phyloP scores from a whole-genome alignment of 2,329 filamentous ascomycete species.

The Alternaria metachromatica region DNA sequence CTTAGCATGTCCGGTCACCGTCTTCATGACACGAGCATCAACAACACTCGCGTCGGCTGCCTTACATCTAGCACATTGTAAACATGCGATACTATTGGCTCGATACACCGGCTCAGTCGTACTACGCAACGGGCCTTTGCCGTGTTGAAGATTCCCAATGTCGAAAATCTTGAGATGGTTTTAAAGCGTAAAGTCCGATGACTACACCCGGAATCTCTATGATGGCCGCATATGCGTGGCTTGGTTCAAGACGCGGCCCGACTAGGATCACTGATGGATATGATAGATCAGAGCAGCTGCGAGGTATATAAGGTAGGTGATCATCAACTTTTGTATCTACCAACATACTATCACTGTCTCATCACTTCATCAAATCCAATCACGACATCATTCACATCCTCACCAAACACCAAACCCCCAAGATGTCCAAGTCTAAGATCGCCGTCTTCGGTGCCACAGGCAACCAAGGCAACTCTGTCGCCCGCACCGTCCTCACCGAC shows the following conservation, averaged over 20 bases:
- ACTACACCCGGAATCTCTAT: neutral
- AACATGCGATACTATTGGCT: neutral
- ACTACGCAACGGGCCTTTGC: neutral
- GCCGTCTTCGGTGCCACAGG: conserved; percentile 43
- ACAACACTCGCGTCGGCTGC: neutral
- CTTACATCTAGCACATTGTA: neutral
- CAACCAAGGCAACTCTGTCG: conserved; percentile 65
- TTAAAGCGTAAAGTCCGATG: neutral
- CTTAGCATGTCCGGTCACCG: neutral
- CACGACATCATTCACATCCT: neutral
- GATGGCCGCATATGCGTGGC: neutral
- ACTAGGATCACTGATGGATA: neutral
- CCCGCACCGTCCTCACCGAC: conserved; percentile 52
- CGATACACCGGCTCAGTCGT: neutral
- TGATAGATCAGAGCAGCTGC: neutral
- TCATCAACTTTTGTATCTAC: neutral
- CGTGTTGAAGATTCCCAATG: neutral
- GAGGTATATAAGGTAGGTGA: neutral
- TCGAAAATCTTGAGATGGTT: neutral
- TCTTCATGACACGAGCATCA: neutral
- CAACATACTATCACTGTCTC: neutral
- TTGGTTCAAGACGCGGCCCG: neutral
- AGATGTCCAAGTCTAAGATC: conserved; percentile 17
- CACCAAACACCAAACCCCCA: neutral
- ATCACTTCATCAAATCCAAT: neutral